Percentiles rank a stretch among this genome's conserved stretches.
phyloP scores from a whole-genome alignment of 495 filamentous ascomycete species.

The Filosporella fistucella region DNA sequence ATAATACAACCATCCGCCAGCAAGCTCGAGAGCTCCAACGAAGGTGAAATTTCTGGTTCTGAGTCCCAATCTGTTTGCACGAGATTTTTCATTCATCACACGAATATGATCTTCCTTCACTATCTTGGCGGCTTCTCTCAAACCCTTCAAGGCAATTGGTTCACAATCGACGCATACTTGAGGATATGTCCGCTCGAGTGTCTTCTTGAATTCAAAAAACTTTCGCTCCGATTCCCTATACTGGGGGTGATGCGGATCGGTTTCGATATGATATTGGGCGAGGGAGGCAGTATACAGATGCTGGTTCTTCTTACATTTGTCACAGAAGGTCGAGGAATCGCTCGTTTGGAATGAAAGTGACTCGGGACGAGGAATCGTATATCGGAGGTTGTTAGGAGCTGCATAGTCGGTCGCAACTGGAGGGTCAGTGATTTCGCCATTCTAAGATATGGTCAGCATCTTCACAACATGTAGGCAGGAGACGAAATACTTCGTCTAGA shows the following conservation, averaged over 20 bases:
- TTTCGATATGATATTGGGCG: conserved; percentile 53
- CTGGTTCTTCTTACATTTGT: conserved; percentile 77
- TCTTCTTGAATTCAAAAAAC: conserved; percentile 55
- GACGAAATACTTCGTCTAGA: conserved; percentile 56
- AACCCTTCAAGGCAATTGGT: conserved; percentile 56
- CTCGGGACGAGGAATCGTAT: conserved; percentile 27
- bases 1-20: conserved; percentile 46
- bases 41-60: conserved; percentile 39
- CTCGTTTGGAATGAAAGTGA: conserved; percentile 22
- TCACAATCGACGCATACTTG: conserved; percentile 78
- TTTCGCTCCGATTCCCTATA: conserved; percentile 48
- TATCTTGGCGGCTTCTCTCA: conserved; percentile 65
- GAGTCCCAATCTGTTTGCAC: conserved; percentile 33
- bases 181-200: conserved; percentile 73
- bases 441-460: conserved; percentile 36
- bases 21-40: conserved; percentile 30
- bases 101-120: conserved; percentile 75
- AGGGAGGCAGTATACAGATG: conserved; percentile 63
- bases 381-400: conserved; percentile 34
- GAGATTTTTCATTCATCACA: conserved; percentile 64
- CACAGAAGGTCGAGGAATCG: conserved; percentile 63
- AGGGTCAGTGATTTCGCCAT: conserved; percentile 83
- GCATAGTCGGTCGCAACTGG: conserved; percentile 48
- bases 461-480: conserved; percentile 7
- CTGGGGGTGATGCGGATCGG: conserved; percentile 48